Evolutionary conservation across 352 stramenopile genomes (phyloP), one percentile per base, ranked within the genome.

Genomic region (Pythium myriotylum): DNA sequence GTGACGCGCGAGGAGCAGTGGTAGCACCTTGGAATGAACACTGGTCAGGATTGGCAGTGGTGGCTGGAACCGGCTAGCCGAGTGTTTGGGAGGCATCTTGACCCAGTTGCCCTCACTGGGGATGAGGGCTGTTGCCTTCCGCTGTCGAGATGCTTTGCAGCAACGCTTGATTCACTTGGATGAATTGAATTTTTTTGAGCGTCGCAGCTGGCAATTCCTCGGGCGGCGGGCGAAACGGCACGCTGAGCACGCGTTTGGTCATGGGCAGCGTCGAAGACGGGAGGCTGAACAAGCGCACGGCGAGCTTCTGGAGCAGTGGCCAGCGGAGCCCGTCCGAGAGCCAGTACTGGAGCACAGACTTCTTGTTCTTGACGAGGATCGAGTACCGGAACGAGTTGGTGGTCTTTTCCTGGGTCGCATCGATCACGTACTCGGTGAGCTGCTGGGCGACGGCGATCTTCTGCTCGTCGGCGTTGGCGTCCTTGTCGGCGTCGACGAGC

Each of bases 301-400:
- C 72, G 9, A 77, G 42, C n/a, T 51, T 42, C 41, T 79, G 68
- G 17, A 79, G 51, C 20, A 72, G 23, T 20, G 72, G 72, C 49
- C 61, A 79, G 16, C 40, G 65, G 46, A 59, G 37, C 0, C 68
- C 65, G 43, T 79, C 72, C 14, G 54, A 62, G 29, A 68, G 58
- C 72, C 72, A 79, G 43, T 67, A 79, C 45, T 77, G 72, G 27
- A 65, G 41, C 33, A 73, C 61, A 10, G 55, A 59, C 65, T 79
- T 77, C 16, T 73, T 71, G 26, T 51, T 37, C 3, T 65, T 68
- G 19, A 53, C 35, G 22, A 79, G 54, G 57, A 77, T 58, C 45
- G 47, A 43, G 57, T 63, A 79, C 47, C 69, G 68, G 23, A 70
- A 67, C n/a, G 65, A 59, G 19, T 56, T 39, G 16, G 49, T 46